Base-by-base conservation (phyloP, 2,329 filamentous ascomycete species). In the Leptodontidium sp. region DNA sequence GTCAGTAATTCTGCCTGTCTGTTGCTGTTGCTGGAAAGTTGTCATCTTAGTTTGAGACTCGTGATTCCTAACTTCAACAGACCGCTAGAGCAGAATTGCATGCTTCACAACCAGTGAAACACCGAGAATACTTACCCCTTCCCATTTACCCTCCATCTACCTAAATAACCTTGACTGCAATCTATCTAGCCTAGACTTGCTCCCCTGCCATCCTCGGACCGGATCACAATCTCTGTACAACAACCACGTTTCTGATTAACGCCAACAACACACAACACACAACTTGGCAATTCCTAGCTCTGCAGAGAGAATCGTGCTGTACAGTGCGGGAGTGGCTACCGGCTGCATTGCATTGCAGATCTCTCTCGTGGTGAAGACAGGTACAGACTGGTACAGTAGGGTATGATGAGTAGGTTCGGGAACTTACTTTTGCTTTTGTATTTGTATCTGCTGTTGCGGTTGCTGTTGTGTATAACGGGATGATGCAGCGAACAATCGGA, bases 331-430 rank as follows among this genome's bases (percentile, higher is more conserved):
- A 45, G 57, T 59, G 35, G 57, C 57, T 40, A 38, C 57, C 43
- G 35, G 57, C 57, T 40, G 57, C 57, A 59, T 59, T 35, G 57
- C 21, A 59, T 59, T 35, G 57, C 21, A 59, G 24, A 43, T 43
- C 24, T 9, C 57, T n/a, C 57, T n/a, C 32, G 32, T 58, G 32
- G 32, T 21, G 17, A 35, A n/a, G 12, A 38, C 26, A 53, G 24
- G 38, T 40, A 40, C 38, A 11, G 38, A 32, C 21, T 21, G 21
- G 21, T 21, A 21, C 21, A 21, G 21, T 21, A 21, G 21, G 21
- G 21, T 21, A 21, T 32, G 3, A 32, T 40, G 9, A 40, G n/a
- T 21, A 24, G 55, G 40, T 40, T 40, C 35, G 55, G 47, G 21
- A n/a, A 50, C 14, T 21, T 50, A 21, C 47, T n/a, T 15, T 26